phyloP scores from a whole-genome alignment of 345 rosid genomes.

The Garcia nutans region DNA sequence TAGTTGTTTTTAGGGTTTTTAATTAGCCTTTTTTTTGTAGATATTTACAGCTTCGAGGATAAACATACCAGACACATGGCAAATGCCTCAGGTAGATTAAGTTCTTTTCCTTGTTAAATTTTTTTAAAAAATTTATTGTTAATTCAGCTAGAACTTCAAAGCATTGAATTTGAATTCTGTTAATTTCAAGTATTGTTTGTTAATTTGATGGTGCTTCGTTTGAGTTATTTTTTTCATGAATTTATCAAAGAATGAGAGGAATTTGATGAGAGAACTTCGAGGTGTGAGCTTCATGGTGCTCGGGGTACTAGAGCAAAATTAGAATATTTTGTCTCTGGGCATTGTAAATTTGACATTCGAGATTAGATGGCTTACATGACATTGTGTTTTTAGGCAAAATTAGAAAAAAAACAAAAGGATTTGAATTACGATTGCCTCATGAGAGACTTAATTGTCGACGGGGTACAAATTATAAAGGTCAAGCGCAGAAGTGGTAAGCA shows the following conservation, averaged over 20 bases:
- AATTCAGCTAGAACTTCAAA: neutral
- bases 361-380: neutral
- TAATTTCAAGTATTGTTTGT: neutral
- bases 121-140: neutral
- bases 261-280: too few relatives aligned
- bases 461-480: conserved; percentile 76
- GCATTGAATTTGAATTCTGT: neutral
- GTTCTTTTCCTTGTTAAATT: neutral
- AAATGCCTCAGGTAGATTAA: conserved; percentile 35
- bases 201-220: neutral
- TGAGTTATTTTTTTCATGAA: neutral
- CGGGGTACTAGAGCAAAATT: neutral
- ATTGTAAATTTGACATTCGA: neutral
- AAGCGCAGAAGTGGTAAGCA: conserved; percentile 75
- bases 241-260: too few relatives aligned
- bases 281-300: neutral
- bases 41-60: conserved; percentile 28
- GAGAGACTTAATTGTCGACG: conserved; percentile 49
- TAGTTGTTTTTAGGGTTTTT: neutral
- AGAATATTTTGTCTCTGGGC: neutral
- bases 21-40: conserved; percentile 11
- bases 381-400: neutral
- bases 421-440: neutral
- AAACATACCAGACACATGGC: conserved; percentile 24
- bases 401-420: neutral